phyloP scores from a whole-genome alignment of 108 stramenopile genomes.

The Asterionellopsis glacialis region DNA sequence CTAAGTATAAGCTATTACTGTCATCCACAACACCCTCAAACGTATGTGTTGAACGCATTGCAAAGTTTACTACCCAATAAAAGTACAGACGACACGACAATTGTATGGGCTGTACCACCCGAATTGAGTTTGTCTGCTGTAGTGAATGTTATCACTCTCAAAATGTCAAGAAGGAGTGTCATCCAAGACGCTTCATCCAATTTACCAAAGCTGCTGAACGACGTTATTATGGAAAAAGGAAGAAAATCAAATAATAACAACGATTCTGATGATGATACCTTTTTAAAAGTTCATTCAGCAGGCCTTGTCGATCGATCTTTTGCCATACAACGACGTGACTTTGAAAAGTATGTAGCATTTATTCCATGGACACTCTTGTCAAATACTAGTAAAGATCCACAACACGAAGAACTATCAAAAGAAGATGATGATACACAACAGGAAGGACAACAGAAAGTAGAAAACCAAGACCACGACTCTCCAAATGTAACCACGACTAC shows the following conservation, averaged over 20 bases:
- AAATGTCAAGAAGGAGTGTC: not conserved
- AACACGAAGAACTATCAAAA: not conserved
- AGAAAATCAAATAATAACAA: not conserved
- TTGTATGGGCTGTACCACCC: slow-evolving; percentile 3
- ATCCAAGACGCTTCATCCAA: not conserved
- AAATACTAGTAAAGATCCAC: not conserved
- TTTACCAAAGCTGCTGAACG: no score
- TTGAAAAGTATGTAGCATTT: slow-evolving; percentile 2
- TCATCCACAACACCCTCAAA: not conserved
- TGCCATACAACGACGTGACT: not conserved
- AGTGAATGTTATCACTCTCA: slow-evolving; percentile 5
- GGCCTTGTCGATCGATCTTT: slow-evolving; percentile 2
- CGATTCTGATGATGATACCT: not conserved
- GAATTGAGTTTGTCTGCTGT: not conserved
- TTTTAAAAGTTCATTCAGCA: not conserved
- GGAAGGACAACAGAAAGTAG: not conserved
- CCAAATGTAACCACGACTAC: no score
- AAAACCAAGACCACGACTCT: not conserved
- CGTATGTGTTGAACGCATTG: no score
- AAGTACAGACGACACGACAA: not conserved
- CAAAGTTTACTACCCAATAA: no score
- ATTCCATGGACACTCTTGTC: slow-evolving; percentile 3
- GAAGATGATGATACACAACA: not conserved
- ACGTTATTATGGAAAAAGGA: no score
- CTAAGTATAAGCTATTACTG: slow-evolving; percentile 4